Percentiles rank a stretch among this genome's conserved stretches.
phyloP scores from a whole-genome alignment of 2,329 filamentous ascomycete genomes.

The Colletotrichum karsti region DNA sequence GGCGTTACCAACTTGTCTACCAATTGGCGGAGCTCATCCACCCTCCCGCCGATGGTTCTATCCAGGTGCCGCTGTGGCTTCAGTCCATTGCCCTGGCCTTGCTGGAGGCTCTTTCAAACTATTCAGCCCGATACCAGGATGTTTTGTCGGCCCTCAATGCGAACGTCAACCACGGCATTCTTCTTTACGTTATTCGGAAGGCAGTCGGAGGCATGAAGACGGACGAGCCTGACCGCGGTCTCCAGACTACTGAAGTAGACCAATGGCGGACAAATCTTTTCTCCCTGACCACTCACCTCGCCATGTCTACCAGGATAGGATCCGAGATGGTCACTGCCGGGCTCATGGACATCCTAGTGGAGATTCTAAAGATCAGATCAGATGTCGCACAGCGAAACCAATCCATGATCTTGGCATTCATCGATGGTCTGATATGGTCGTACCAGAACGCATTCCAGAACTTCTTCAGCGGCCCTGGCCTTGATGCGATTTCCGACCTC shows the following conservation, averaged over 20 bases:
- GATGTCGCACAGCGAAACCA: slow-evolving; percentile 84
- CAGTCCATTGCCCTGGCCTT: slow-evolving; percentile 85
- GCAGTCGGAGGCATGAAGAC: slow-evolving; percentile 82
- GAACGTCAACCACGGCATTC: slow-evolving; percentile 93
- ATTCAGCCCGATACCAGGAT: slow-evolving; percentile 79
- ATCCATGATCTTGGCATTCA: slow-evolving; percentile 83
- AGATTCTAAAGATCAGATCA: slow-evolving; percentile 86
- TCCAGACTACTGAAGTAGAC: slow-evolving; percentile 74
- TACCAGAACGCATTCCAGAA: slow-evolving; percentile 86
- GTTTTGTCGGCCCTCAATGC: slow-evolving; percentile 92
- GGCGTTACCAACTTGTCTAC: slow-evolving; percentile 87
- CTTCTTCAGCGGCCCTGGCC: slow-evolving; percentile 82
- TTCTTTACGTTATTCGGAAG: slow-evolving; percentile 93
- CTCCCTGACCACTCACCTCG: slow-evolving; percentile 84
- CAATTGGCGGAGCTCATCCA: slow-evolving; percentile 94
- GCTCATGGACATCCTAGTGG: slow-evolving; percentile 87
- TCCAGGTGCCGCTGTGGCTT: slow-evolving; percentile 75
- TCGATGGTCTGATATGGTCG: slow-evolving; percentile 88
- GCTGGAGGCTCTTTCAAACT: slow-evolving; percentile 85
- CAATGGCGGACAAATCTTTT: slow-evolving; percentile 93
- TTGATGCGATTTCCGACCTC: slow-evolving; percentile 90
- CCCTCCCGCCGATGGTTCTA: slow-evolving; percentile 75
- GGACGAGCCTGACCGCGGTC: slow-evolving; percentile 62
- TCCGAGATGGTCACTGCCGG: slow-evolving; percentile 89
- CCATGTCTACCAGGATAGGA: slow-evolving; percentile 77